These are phyloP conservation scores for Triticum monococcum DNA, from an alignment of 176 grass and related monocot species.

Conservation along the genomic window DNA sequence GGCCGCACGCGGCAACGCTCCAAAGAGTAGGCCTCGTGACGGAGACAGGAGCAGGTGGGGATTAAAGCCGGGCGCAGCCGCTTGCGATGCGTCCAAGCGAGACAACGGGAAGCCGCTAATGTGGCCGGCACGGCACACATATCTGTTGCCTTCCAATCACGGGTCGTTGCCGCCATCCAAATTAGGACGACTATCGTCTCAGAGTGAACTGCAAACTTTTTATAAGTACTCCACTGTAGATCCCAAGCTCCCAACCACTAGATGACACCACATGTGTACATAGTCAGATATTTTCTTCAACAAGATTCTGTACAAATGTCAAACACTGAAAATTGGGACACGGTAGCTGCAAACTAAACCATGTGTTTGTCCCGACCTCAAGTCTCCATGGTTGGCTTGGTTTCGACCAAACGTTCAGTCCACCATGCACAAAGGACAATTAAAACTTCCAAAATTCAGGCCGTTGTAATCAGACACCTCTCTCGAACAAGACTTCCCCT, in stretches of 20 bases:
- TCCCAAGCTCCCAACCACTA: background rate
- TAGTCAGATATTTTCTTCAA: too few species aligned
- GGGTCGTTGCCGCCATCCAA: background rate
- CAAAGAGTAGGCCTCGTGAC: background rate
- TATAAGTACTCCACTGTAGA: too few species aligned
- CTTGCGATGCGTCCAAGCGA: background rate
- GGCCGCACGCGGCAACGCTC: background rate
- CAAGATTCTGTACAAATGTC: too few species aligned
- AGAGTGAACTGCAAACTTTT: background rate
- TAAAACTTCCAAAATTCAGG: background rate
- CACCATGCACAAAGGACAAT: background rate
- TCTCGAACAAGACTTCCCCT: background rate
- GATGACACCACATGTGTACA: too few species aligned
- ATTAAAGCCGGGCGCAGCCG: background rate
- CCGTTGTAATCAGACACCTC: slow-evolving; percentile 22
- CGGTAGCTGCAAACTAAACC: too few species aligned
- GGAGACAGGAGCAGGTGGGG: background rate
- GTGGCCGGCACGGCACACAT: too few species aligned
- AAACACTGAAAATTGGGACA: too few species aligned
- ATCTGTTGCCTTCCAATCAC: background rate
- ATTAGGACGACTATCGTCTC: background rate
- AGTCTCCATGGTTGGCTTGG: background rate
- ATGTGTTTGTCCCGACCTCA: too few species aligned
- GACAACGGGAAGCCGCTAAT: background rate
- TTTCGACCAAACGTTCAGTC: too few species aligned